Evolutionary conservation across 2,329 filamentous ascomycete species (phyloP).

Genomic region (Fusarium ambrosium): DNA sequence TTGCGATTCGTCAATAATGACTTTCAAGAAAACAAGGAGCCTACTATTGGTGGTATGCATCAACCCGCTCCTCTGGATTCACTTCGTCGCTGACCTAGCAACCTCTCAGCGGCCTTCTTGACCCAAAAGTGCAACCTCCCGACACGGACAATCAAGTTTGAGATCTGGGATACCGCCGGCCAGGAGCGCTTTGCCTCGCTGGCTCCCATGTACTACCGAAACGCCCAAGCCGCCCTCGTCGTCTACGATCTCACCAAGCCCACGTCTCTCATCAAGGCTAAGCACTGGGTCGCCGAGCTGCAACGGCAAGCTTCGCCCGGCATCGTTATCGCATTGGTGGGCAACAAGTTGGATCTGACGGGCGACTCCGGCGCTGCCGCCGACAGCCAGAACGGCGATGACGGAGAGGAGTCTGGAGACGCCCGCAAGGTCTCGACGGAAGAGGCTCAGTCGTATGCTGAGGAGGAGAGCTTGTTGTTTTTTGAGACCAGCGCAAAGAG

Average conservation of each 20-base stretch:
- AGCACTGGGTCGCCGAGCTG: conserved; percentile 98
- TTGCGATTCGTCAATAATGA: conserved; percentile 99
- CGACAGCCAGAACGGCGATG: conserved; percentile 64
- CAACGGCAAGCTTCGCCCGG: conserved; percentile 96
- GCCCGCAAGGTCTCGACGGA: conserved; percentile 91
- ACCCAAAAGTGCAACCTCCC: conserved; percentile 99
- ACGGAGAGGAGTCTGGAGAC: conserved; percentile 75
- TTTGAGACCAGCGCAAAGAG: conserved; percentile 99
- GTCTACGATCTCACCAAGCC: conserved; percentile 99
- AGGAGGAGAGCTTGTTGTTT: conserved; percentile 94
- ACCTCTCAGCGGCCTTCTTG: conserved; percentile 84
- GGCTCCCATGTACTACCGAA: conserved; percentile 99
- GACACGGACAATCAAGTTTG: conserved; percentile 90
- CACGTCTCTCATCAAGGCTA: conserved; percentile 94
- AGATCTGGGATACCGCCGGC: conserved; percentile 98
- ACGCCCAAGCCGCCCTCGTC: conserved; percentile 96
- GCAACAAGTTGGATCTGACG: conserved; percentile 95
- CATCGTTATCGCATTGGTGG: conserved; percentile 96
- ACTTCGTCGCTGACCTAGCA: conserved; percentile 29
- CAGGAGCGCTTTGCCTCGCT: conserved; percentile 97
- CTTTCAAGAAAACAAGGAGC: conserved; percentile 99
- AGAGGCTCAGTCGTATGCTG: conserved; percentile 92
- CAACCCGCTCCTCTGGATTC: conserved; percentile 10
- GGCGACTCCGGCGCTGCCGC: conserved; percentile 64
- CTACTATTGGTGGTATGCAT: conserved; percentile 91